phyloP scores from a whole-genome alignment of 495 filamentous ascomycete species.

The Aspergillus sclerotioniger region DNA sequence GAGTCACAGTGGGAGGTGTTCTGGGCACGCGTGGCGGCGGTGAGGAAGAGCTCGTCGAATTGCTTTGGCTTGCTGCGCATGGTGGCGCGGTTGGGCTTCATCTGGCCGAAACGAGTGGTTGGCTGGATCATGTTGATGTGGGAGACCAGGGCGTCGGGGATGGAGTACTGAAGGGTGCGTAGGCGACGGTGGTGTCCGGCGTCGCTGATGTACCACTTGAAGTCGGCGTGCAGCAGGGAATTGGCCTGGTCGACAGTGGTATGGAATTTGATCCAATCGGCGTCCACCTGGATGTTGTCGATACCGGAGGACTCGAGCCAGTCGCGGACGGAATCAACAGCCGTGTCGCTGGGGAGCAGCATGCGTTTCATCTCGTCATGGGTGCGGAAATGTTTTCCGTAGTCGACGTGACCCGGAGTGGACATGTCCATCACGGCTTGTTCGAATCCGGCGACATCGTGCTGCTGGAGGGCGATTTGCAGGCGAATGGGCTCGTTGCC shows the following conservation, averaged over 20 bases:
- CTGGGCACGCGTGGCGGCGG: slow-evolving; percentile 17
- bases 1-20: slow-evolving; percentile 35
- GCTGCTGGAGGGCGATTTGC: slow-evolving; percentile 54
- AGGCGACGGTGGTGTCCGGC: slow-evolving; percentile 42
- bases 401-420: slow-evolving; percentile 56
- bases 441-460: slow-evolving; percentile 59
- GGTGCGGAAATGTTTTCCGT: slow-evolving; percentile 60
- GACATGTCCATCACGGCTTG: slow-evolving; percentile 57
- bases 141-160: slow-evolving; percentile 49
- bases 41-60: slow-evolving; percentile 21
- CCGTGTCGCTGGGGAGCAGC: slow-evolving; percentile 49
- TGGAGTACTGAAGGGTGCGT: slow-evolving; percentile 59
- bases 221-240: slow-evolving; percentile 53
- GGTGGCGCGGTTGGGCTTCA: slow-evolving; percentile 36
- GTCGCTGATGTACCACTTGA: slow-evolving; percentile 51
- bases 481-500: slow-evolving; percentile 35
- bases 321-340: slow-evolving; percentile 43
- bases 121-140: slow-evolving; percentile 55
- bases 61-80: slow-evolving; percentile 27
- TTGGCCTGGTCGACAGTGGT: slow-evolving; percentile 55
- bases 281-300: slow-evolving; percentile 47
- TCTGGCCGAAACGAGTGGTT: slow-evolving; percentile 55
- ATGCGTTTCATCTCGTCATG: slow-evolving; percentile 55
- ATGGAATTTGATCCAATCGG: slow-evolving; percentile 62
- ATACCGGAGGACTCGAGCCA: slow-evolving; percentile 52